phyloP scores from a whole-genome alignment of 352 stramenopile genomes.

The Plasmopara muralis region DNA sequence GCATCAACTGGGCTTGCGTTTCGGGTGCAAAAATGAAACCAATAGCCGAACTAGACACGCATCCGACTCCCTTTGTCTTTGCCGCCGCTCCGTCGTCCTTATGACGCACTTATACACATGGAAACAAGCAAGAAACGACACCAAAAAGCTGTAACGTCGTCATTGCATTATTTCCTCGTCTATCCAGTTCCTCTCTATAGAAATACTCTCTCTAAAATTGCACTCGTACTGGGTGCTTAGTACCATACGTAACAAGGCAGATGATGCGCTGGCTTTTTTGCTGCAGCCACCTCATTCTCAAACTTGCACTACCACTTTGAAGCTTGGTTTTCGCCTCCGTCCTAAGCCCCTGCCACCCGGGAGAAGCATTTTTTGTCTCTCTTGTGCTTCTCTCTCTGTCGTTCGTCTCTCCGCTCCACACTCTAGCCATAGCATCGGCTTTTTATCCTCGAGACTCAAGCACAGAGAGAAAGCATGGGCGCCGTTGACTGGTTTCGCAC shows the following conservation, averaged over 20 bases:
- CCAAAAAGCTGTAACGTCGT: no score
- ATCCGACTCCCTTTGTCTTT: no score
- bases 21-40: no score
- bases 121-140: no score
- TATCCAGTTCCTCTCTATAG: no score
- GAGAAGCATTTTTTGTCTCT: background rate
- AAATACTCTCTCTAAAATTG: no score
- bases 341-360: background rate
- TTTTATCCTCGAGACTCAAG: constrained; percentile 15
- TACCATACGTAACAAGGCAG: background rate
- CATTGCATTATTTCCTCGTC: no score
- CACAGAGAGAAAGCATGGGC: constrained; percentile 29
- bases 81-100: no score
- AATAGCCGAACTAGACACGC: no score
- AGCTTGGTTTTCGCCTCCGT: background rate
- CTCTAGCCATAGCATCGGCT: background rate
- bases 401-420: constrained; percentile 1
- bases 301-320: background rate
- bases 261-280: background rate
- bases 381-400: constrained; percentile 7
- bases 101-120: no score
- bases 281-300: background rate
- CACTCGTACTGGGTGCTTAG: no score
- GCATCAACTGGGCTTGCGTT: no score
- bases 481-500: constrained; percentile 29